These are phyloP conservation scores for Draba incana DNA, from an alignment of 345 rosid genomes.

Conservation along the genomic window DNA sequence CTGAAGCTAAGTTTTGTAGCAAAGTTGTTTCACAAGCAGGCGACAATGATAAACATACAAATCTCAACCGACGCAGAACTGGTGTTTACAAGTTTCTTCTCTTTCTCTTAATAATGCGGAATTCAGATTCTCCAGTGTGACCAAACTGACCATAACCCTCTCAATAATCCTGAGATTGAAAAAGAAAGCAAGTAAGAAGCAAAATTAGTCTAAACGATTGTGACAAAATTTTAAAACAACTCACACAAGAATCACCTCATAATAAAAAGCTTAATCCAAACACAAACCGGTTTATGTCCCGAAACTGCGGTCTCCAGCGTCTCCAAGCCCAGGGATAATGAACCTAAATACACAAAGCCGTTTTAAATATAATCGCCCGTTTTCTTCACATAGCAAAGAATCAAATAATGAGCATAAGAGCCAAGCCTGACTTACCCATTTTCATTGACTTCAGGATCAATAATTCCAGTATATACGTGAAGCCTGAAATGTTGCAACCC, in stretches of 20 bases:
- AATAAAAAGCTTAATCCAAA: conserved; percentile 6
- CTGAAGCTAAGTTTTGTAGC: no score
- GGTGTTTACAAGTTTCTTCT: no score
- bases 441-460: conserved; percentile 81
- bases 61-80: no score
- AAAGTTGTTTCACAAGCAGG: no score
- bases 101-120: no score
- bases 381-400: background rate
- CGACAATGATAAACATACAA: no score
- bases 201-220: background rate
- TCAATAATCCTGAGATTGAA: conserved; percentile 11
- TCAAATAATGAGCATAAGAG: background rate
- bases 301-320: conserved; percentile 95
- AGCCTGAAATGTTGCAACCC: conserved; percentile 55
- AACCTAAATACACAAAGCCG: conserved; percentile 50
- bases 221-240: background rate
- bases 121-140: no score
- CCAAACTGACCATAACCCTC: background rate
- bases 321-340: conserved; percentile 98
- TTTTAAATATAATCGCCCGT: background rate
- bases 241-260: conserved; percentile 18
- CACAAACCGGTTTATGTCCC: conserved; percentile 52
- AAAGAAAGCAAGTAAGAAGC: conserved; percentile 2
- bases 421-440: conserved; percentile 60
- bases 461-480: conserved; percentile 90